Conservation (phyloP, 345 rosid species). For the Iberis pinnata region DNA sequence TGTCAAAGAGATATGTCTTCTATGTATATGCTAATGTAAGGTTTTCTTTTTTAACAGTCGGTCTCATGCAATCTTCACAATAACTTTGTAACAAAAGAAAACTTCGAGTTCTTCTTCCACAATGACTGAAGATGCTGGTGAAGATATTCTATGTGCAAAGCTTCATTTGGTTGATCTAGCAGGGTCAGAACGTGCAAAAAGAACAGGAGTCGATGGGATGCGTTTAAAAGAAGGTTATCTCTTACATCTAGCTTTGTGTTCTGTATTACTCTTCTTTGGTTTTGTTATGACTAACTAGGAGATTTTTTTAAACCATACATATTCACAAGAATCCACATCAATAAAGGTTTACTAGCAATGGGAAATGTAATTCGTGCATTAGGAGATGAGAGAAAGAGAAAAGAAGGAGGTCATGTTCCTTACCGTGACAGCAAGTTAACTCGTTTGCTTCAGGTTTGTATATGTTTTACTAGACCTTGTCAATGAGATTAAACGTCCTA, state of each 20-base stretch:
- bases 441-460: constrained; percentile 86
- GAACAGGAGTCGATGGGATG: constrained; percentile 95
- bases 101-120: constrained; percentile 31
- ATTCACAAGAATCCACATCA: constrained; percentile 72
- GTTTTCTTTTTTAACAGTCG: constrained; percentile 64
- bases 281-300: constrained; percentile 4
- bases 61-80: constrained; percentile 95
- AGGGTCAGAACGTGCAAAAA: constrained; percentile 93
- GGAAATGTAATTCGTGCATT: constrained; percentile 95
- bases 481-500: too few species aligned
- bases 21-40: constrained; percentile 8
- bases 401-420: constrained; percentile 95
- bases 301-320: constrained; percentile 7
- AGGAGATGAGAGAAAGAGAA: constrained; percentile 91
- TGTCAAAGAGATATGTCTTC: too few species aligned
- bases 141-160: constrained; percentile 81
- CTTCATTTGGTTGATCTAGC: constrained; percentile 94
- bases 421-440: constrained; percentile 99
- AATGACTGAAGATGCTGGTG: constrained; percentile 45
- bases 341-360: constrained; percentile 87
- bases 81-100: constrained; percentile 89
- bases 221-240: constrained; percentile 88
- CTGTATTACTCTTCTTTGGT: constrained; percentile 10
- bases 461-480: too few species aligned
- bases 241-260: not conserved